Conservation (phyloP, 2,329 filamentous ascomycete genomes). For the Xylaria sp. region DNA sequence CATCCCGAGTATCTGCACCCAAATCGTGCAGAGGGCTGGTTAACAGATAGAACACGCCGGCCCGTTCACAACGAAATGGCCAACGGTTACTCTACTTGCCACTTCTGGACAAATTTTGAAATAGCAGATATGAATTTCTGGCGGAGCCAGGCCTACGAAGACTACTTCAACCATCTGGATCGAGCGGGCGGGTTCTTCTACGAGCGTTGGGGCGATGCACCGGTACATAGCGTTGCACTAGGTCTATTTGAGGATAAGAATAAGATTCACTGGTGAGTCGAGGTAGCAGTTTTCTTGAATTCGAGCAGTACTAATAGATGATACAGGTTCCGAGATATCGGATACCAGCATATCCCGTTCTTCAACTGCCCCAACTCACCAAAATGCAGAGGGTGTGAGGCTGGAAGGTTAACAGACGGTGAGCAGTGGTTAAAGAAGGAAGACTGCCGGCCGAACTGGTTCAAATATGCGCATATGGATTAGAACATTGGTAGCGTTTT, state of each 20-base stretch:
- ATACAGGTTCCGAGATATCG: constrained; percentile 95
- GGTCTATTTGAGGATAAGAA: constrained; percentile 90
- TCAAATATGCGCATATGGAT: constrained; percentile 89
- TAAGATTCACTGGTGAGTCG: constrained; percentile 88
- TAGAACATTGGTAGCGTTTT: constrained; percentile 52
- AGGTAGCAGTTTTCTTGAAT: not conserved
- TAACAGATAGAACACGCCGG: constrained; percentile 80
- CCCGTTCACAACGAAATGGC: constrained; percentile 84
- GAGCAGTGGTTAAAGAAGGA: constrained; percentile 87
- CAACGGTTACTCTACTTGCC: constrained; percentile 95
- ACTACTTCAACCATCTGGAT: constrained; percentile 96
- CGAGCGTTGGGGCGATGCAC: constrained; percentile 97
- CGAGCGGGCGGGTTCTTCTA: constrained; percentile 97
- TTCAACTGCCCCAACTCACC: constrained; percentile 98
- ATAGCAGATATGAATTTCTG: constrained; percentile 94
- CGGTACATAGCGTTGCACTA: constrained; percentile 93
- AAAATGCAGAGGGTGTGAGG: constrained; percentile 89
- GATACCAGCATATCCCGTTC: constrained; percentile 97
- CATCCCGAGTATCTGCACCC: constrained; percentile 83
- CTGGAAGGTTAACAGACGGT: constrained; percentile 89
- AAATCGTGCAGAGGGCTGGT: constrained; percentile 88
- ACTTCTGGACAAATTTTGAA: constrained; percentile 99
- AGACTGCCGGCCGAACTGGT: constrained; percentile 96
- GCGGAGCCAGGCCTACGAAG: constrained; percentile 88
- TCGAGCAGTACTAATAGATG: constrained; percentile 39